Evolutionary conservation across 2,329 filamentous ascomycete species (phyloP).

Genomic region (Aspergillus eucalypticola): DNA sequence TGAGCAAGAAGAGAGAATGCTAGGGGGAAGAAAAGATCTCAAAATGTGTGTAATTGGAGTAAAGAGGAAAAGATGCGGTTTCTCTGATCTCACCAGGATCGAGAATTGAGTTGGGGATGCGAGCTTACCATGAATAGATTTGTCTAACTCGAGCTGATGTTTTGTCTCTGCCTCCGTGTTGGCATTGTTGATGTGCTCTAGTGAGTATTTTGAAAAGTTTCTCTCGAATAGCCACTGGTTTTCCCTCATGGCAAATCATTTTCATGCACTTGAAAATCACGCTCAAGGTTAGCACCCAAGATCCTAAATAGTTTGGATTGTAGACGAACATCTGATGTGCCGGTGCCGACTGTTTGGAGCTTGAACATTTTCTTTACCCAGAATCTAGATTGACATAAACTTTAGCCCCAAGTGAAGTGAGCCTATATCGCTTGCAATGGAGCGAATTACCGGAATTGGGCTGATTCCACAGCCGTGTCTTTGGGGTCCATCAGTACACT

Average conservation of each 20-base stretch:
- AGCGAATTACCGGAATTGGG: constrained; percentile 48
- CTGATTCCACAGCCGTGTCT: constrained; percentile 52
- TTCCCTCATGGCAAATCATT: constrained; percentile 53
- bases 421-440: background rate
- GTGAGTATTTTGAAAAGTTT: constrained; percentile 55
- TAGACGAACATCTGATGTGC: constrained; percentile 40
- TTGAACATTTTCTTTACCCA: constrained; percentile 58
- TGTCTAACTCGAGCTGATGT: constrained; percentile 54
- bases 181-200: constrained; percentile 52
- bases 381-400: constrained; percentile 37
- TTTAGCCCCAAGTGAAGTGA: background rate
- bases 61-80: too few species aligned
- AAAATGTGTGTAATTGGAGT: too few species aligned
- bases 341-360: constrained; percentile 43
- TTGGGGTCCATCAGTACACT: constrained; percentile 52
- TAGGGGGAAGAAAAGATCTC: too few species aligned
- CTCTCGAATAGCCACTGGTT: constrained; percentile 55
- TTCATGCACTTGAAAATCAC: constrained; percentile 33
- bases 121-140: constrained; percentile 51
- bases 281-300: constrained; percentile 3
- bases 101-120: background rate
- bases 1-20: too few species aligned
- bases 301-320: background rate
- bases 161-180: constrained; percentile 55
- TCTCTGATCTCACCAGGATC: background rate